Percentiles rank a stretch among this genome's conserved stretches.
Evolutionary conservation across 2,329 filamentous ascomycete genomes (phyloP).

Genomic region (Helotiales sp.): DNA sequence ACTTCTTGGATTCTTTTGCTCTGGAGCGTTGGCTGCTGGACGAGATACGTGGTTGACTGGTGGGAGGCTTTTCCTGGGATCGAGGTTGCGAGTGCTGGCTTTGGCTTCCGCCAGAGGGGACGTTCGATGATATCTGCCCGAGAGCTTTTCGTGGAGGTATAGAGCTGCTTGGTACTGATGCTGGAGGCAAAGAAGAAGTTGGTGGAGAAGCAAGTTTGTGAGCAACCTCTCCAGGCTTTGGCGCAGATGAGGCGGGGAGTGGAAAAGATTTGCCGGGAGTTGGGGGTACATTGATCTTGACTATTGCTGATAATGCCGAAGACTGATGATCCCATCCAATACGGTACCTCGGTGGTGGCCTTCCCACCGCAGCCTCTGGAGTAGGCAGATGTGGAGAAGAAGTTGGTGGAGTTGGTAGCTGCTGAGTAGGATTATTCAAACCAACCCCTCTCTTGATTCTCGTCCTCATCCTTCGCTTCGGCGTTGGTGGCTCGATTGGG

Average conservation of each 20-base stretch:
- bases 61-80: constrained; percentile 5
- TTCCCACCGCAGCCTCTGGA: background rate
- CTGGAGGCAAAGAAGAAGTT: background rate
- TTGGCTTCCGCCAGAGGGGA: background rate
- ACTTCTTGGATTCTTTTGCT: background rate
- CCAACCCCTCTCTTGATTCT: constrained; percentile 18
- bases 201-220: background rate
- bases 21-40: background rate
- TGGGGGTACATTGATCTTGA: background rate
- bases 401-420: constrained; percentile 7
- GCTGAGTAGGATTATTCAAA: background rate
- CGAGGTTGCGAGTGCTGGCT: constrained; percentile 5
- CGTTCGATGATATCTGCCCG: constrained; percentile 10
- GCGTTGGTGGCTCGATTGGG: constrained; percentile 54
- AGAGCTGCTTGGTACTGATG: background rate
- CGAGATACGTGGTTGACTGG: too few relatives aligned
- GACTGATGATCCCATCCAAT: background rate
- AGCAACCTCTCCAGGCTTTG: background rate
- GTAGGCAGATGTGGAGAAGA: background rate
- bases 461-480: constrained; percentile 33
- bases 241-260: background rate
- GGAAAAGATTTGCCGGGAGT: background rate
- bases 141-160: background rate
- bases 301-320: background rate
- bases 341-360: background rate